phyloP scores from a whole-genome alignment of 2,329 filamentous ascomycete genomes.

The Sporothrix protearum region DNA sequence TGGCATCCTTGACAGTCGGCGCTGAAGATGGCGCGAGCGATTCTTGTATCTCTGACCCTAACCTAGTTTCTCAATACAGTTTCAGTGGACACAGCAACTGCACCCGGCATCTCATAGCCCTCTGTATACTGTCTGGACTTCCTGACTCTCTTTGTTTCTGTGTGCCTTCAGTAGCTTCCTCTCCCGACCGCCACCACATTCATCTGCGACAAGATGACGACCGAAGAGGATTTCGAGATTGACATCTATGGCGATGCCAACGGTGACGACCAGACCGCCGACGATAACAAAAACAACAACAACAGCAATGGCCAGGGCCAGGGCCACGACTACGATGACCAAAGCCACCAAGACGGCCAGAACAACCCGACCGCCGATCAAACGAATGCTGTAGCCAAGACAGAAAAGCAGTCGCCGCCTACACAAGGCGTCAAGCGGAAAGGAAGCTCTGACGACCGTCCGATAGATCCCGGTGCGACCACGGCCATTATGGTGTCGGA shows the following conservation, averaged over 20 bases:
- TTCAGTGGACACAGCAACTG: constrained; percentile 22
- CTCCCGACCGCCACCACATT: background rate
- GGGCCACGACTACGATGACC: constrained; percentile 29
- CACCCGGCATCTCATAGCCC: constrained; percentile 12
- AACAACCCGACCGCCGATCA: constrained; percentile 30
- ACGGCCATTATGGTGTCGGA: constrained; percentile 82
- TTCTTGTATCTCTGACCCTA: constrained; percentile 28
- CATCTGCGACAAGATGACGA: constrained; percentile 47
- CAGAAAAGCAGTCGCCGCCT: constrained; percentile 32
- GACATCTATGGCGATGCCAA: constrained; percentile 65
- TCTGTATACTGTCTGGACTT: constrained; percentile 23
- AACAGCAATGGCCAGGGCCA: constrained; percentile 31
- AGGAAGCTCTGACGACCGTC: constrained; percentile 55
- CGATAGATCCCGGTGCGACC: constrained; percentile 58
- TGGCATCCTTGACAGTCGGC: constrained; percentile 29
- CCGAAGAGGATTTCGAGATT: constrained; percentile 69
- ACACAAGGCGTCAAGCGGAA: constrained; percentile 60
- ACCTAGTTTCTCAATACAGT: constrained; percentile 25
- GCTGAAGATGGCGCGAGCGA: constrained; percentile 28
- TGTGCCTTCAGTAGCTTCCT: background rate
- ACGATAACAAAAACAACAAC: constrained; percentile 20
- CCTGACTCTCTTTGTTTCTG: background rate
- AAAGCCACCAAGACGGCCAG: constrained; percentile 27
- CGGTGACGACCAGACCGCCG: constrained; percentile 43
- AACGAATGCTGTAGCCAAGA: constrained; percentile 28